Evolutionary conservation across 306 rosid species (phyloP).

Genomic region (Acmispon strigosus): DNA sequence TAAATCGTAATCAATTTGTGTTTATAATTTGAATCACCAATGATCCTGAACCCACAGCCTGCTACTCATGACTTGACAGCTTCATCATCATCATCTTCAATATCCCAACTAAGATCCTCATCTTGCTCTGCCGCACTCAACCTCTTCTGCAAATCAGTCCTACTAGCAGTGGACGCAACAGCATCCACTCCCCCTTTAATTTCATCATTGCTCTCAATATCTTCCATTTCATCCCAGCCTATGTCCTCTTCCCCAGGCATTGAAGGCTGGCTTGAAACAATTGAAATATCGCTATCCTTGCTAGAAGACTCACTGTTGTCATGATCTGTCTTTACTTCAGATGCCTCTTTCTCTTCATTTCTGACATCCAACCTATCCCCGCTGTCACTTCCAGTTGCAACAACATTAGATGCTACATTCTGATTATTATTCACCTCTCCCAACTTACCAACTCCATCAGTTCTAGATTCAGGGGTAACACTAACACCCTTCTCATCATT

Average conservation of each 20-base stretch:
- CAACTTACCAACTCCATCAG: slow-evolving; percentile 20
- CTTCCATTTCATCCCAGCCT: slow-evolving; percentile 94
- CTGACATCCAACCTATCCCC: slow-evolving; percentile 32
- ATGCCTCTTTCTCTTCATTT: slow-evolving; percentile 28
- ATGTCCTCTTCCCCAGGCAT: slow-evolving; percentile 76
- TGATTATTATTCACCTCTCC: slow-evolving; percentile 6
- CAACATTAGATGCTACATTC: slow-evolving; percentile 22
- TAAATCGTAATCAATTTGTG: slow-evolving; percentile 8
- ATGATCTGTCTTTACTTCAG: slow-evolving; percentile 43
- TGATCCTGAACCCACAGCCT: neutral
- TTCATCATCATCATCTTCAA: slow-evolving; percentile 52
- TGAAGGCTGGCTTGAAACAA: slow-evolving; percentile 72
- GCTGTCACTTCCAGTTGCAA: slow-evolving; percentile 20
- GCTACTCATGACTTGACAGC: slow-evolving; percentile 41
- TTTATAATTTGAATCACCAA: slow-evolving; percentile 16
- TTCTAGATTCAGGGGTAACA: slow-evolving; percentile 20
- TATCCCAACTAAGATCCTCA: slow-evolving; percentile 90
- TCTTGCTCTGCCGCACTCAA: slow-evolving; percentile 49
- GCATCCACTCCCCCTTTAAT: slow-evolving; percentile 29
- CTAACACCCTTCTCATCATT: slow-evolving; percentile 8
- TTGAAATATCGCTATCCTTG: slow-evolving; percentile 78
- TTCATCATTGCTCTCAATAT: slow-evolving; percentile 56
- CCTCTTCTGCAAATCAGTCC: slow-evolving; percentile 53
- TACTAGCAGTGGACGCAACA: slow-evolving; percentile 24
- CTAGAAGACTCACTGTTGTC: slow-evolving; percentile 57